Percentiles rank a stretch among this genome's conserved stretches.
Conservation (phyloP, 75 land plant genomes). For the Cupressus sempervirens region DNA sequence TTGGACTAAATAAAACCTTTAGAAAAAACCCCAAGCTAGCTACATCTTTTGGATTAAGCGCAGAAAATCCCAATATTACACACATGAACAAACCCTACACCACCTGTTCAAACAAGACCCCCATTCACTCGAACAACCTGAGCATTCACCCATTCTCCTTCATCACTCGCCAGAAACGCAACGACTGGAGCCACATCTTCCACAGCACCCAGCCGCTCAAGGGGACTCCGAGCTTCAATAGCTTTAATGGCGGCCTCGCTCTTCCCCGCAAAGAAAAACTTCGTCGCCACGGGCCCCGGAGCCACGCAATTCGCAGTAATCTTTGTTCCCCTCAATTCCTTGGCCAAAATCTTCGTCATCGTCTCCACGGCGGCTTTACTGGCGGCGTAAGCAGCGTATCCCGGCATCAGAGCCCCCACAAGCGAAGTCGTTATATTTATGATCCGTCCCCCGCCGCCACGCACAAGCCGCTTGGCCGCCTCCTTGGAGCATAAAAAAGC, state of each 20-base stretch:
- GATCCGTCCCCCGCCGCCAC: slow-evolving; percentile 60
- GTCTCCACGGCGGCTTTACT: slow-evolving; percentile 48
- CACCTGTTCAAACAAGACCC: slow-evolving; percentile 13
- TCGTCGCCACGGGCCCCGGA: slow-evolving; percentile 71
- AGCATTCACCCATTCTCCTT: slow-evolving; percentile 54
- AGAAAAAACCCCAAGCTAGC: no score
- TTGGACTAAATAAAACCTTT: no score
- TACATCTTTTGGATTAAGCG: no score
- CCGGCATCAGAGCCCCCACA: slow-evolving; percentile 35
- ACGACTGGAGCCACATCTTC: slow-evolving; percentile 43
- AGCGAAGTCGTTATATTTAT: slow-evolving; percentile 32
- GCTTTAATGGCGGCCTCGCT: slow-evolving; percentile 36
- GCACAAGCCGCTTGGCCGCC: slow-evolving; percentile 47
- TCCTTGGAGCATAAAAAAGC: slow-evolving; percentile 30
- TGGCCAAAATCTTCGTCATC: slow-evolving; percentile 42
- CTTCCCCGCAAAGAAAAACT: slow-evolving; percentile 59
- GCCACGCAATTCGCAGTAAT: slow-evolving; percentile 70
- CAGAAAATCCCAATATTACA: no score
- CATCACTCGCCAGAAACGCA: slow-evolving; percentile 30
- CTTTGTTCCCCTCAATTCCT: slow-evolving; percentile 33
- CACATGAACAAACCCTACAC: no score
- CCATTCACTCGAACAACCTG: slow-evolving; percentile 68
- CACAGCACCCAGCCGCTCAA: slow-evolving; percentile 49
- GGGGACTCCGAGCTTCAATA: slow-evolving; percentile 27
- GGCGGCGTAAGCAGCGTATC: slow-evolving; percentile 38